Conservation (phyloP, 305 asterid genomes). For the Andrographis paniculata region DNA sequence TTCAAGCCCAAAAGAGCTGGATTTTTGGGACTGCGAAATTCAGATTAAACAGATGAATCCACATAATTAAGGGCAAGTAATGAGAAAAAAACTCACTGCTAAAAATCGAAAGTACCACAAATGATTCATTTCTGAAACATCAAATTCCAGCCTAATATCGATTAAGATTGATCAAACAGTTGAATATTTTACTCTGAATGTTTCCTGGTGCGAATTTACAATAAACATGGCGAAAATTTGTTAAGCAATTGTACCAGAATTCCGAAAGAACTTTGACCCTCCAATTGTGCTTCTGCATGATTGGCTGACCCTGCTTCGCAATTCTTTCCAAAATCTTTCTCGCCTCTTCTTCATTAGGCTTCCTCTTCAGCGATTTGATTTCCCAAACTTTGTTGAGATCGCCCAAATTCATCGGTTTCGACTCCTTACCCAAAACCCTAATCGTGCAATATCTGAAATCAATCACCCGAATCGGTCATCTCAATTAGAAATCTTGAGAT, state of each 20-base stretch:
- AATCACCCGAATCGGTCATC: too few species aligned
- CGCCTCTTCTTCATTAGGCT: conserved; percentile 66
- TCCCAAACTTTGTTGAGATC: conserved; percentile 79
- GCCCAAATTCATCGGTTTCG: conserved; percentile 45
- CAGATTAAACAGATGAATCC: conserved; percentile 5
- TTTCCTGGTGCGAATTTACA: background rate
- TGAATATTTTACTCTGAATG: background rate
- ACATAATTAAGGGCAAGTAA: background rate
- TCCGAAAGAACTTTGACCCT: conserved; percentile 87
- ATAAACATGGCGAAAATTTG: background rate
- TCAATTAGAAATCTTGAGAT: too few species aligned
- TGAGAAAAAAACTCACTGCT: background rate
- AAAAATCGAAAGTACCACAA: too few species aligned
- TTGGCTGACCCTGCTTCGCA: conserved; percentile 93
- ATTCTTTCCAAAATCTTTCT: conserved; percentile 53
- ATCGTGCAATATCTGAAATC: too few species aligned
- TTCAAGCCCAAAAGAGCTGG: conserved; percentile 61
- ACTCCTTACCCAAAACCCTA: too few species aligned
- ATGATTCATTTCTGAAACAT: too few species aligned
- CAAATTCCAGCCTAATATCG: too few species aligned
- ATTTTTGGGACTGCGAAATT: conserved; percentile 58
- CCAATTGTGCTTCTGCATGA: conserved; percentile 89
- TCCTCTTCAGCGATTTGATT: conserved; percentile 65
- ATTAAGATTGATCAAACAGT: too few species aligned
- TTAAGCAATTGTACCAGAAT: conserved; percentile 43